phyloP scores from a whole-genome alignment of 306 rosid genomes.

The Cicer judaicum region DNA sequence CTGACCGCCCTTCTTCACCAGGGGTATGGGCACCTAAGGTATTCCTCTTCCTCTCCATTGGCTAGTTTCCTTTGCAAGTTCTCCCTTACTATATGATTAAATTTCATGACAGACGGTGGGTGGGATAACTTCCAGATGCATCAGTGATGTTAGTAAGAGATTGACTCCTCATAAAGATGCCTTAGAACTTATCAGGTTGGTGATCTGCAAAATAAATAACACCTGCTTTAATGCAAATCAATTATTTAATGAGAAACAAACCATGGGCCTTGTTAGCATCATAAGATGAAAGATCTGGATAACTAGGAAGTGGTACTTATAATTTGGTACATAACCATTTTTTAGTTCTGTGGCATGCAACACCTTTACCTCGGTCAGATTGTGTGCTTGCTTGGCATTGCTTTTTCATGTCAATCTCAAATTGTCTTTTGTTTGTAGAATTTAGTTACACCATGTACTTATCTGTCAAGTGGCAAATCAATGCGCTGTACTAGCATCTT shows the following conservation, averaged over 20 bases:
- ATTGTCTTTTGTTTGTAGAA: neutral
- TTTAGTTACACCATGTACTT: neutral
- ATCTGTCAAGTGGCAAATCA: constrained; percentile 21
- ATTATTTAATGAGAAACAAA: constrained; percentile 26
- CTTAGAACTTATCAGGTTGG: constrained; percentile 76
- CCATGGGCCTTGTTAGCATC: neutral
- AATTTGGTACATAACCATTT: constrained; percentile 26
- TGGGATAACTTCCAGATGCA: constrained; percentile 57
- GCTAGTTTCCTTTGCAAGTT: constrained; percentile 31
- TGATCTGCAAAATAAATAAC: constrained; percentile 42
- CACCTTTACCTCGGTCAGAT: constrained; percentile 27
- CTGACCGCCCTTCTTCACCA: constrained; percentile 63
- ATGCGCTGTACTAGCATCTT: constrained; percentile 21
- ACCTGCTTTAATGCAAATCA: constrained; percentile 28
- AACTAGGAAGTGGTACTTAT: constrained; percentile 19
- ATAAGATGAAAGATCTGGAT: neutral
- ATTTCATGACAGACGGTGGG: constrained; percentile 59
- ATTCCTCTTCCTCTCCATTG: constrained; percentile 41
- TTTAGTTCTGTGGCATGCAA: constrained; percentile 34
- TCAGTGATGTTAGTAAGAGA: constrained; percentile 58
- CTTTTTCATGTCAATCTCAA: neutral
- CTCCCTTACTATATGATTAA: constrained; percentile 14
- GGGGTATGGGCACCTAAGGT: constrained; percentile 68
- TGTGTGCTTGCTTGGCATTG: constrained; percentile 21
- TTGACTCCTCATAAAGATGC: constrained; percentile 60